Conservation (phyloP, 176 grass and related monocot species). For the Triticum aestivum region DNA sequence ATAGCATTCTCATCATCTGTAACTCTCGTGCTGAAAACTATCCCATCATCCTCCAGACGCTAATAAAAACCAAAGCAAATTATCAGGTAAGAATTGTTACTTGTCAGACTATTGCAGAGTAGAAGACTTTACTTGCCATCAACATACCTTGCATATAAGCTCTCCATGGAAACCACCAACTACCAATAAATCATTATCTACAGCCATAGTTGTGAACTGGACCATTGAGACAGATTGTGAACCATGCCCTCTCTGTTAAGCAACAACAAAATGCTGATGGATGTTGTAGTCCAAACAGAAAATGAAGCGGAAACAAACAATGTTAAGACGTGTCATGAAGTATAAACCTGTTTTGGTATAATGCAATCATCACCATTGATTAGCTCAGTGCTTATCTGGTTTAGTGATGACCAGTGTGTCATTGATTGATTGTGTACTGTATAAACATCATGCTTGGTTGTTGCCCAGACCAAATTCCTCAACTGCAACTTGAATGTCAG, state of each 20-base stretch:
- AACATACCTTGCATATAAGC: slow-evolving; percentile 89
- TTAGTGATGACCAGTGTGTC: slow-evolving; percentile 84
- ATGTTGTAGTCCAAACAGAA: slow-evolving; percentile 16
- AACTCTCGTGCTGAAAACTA: slow-evolving; percentile 79
- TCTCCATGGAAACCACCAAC: slow-evolving; percentile 93
- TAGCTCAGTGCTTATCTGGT: slow-evolving; percentile 61
- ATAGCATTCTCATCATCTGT: slow-evolving; percentile 89
- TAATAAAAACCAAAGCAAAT: slow-evolving; percentile 25
- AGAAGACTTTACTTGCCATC: neutral
- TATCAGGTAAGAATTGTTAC: slow-evolving; percentile 2
- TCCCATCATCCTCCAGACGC: slow-evolving; percentile 71
- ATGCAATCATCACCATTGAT: slow-evolving; percentile 69
- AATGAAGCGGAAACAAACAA: neutral
- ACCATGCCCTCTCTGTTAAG: slow-evolving; percentile 55
- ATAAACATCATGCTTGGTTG: slow-evolving; percentile 97
- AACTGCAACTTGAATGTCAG: slow-evolving; percentile 50
- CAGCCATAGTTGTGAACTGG: slow-evolving; percentile 83
- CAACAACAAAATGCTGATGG: slow-evolving; percentile 15
- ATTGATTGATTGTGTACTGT: slow-evolving; percentile 74
- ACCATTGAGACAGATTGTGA: slow-evolving; percentile 77
- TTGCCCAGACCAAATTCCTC: slow-evolving; percentile 91
- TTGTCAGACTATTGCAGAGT: neutral
- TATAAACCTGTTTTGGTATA: slow-evolving; percentile 57
- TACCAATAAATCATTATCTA: slow-evolving; percentile 69
- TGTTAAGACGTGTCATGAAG: neutral